Conservation (phyloP, 176 grass and related monocot species). For the Carex littledalei region DNA sequence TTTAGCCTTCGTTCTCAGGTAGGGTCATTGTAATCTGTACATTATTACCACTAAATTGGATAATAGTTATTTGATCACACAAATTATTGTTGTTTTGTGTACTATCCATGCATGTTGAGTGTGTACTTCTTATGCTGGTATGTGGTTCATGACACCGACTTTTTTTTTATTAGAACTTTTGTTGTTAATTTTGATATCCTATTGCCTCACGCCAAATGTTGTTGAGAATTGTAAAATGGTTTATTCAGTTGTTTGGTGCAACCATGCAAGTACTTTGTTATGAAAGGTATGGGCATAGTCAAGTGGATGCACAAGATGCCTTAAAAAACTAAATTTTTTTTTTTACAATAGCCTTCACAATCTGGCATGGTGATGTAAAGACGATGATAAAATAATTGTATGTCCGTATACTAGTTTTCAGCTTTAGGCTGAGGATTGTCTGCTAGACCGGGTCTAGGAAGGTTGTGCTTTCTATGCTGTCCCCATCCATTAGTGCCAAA, state of each 20-base stretch:
- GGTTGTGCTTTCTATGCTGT: background rate
- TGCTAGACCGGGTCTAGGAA: background rate
- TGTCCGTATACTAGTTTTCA: background rate
- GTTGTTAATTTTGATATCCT: background rate
- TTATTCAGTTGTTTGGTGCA: background rate
- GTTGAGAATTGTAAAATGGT: background rate
- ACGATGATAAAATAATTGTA: background rate
- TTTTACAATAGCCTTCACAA: background rate
- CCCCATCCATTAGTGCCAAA: background rate
- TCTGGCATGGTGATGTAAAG: background rate
- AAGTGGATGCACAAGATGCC: background rate
- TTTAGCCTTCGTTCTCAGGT: conserved; percentile 66
- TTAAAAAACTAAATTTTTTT: background rate
- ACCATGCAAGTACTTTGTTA: background rate
- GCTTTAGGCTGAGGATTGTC: background rate
- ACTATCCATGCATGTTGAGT: background rate
- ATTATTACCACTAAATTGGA: background rate
- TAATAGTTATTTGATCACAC: background rate
- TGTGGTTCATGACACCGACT: background rate
- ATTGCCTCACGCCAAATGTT: background rate
- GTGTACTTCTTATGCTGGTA: background rate
- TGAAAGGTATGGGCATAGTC: background rate
- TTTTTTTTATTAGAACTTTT: background rate
- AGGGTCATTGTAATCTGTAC: background rate
- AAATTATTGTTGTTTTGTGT: background rate